A percentile compares a stretch with the other conserved stretches of the same genome.
phyloP scores from a whole-genome alignment of 1,284 basidiomycete species.

The Erythrobasidium hasegawianum region DNA sequence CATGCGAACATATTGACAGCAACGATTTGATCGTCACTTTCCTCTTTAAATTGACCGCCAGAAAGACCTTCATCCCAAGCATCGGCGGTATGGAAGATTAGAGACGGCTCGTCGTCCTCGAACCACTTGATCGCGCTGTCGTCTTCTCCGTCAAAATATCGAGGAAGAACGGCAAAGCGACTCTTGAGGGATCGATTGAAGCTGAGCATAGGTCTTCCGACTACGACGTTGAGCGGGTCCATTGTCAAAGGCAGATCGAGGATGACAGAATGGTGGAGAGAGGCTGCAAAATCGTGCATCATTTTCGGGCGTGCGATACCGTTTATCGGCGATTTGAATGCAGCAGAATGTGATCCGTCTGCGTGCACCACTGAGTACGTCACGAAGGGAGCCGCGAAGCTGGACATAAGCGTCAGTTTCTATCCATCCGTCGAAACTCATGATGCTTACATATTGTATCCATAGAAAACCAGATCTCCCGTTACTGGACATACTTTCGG shows the following conservation, averaged over 20 bases:
- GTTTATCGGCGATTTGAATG: slow-evolving; percentile 43
- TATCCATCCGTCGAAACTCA: no score
- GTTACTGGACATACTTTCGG: slow-evolving; percentile 53
- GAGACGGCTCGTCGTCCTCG: slow-evolving; percentile 50
- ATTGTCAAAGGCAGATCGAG: slow-evolving; percentile 55
- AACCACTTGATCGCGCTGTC: slow-evolving; percentile 50
- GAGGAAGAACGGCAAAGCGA: slow-evolving; percentile 54
- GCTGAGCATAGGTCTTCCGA: slow-evolving; percentile 52
- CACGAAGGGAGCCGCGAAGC: slow-evolving; percentile 37
- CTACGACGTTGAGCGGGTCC: slow-evolving; percentile 53
- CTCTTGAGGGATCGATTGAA: slow-evolving; percentile 51
- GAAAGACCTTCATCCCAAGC: slow-evolving; percentile 51
- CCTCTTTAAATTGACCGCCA: slow-evolving; percentile 33
- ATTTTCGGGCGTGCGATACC: slow-evolving; percentile 48
- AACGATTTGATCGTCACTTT: slow-evolving; percentile 27
- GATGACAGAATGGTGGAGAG: slow-evolving; percentile 51
- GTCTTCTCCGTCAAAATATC: slow-evolving; percentile 44
- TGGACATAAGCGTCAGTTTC: slow-evolving; percentile 18
- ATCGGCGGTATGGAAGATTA: slow-evolving; percentile 56
- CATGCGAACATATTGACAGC: slow-evolving; percentile 53
- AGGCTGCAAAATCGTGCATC: slow-evolving; percentile 56
- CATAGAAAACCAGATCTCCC: slow-evolving; percentile 53
- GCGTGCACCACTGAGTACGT: slow-evolving; percentile 34
- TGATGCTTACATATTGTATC: slow-evolving; percentile 47
- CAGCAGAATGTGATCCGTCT: slow-evolving; percentile 29